Evolutionary conservation across 305 asterid genomes (phyloP), one percentile per base, ranked within the genome.

Genomic region (Fraxinus paxiana): DNA sequence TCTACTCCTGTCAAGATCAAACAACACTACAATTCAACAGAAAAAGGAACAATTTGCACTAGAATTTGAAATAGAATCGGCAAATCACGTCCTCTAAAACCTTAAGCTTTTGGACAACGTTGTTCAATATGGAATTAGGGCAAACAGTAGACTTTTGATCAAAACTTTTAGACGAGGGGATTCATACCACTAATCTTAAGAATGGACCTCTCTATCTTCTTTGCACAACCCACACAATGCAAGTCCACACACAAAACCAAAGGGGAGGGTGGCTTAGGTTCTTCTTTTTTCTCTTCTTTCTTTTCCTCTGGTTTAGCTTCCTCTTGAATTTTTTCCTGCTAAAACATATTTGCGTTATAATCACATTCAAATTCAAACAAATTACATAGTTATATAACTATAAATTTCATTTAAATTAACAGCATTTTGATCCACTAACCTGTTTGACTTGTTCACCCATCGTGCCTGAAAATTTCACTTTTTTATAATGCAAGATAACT

Each of bases 171-270:
- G 31, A 51, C 4, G 5, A 54, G 59, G 31, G 3, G 17, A 2
- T 37, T 38, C 75, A 30, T 31, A 95, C 98, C 98, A 92, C 94
- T 88, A 59, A 92, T 93, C 82, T 86, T 90, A 73, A 83, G 87
- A 84, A 95, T 91, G 54, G 93, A 89, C 81, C 92, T 88, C 81
- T 93, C 90, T 70, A 95, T 92, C 86, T 93, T 95, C 88, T 93
- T 93, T 0, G 97, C 98, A 85, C 98, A 95, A 34, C 98, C 98
- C 76, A 88, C 85, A 84, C 98, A 95, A 80, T 95, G 98, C 88
- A 95, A 88, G 80, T 93, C 97, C 63, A 93, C 87, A 30, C 75
- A 91, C 88, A 95, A 84, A 20, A 95, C 93, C 69, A 91, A 85
- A n/a, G 97, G 97, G 0, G 85, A 46, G 7, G 93, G 94, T 30